phyloP scores from a whole-genome alignment of 768 basidiomycete genomes.

The Daedalea quercina region DNA sequence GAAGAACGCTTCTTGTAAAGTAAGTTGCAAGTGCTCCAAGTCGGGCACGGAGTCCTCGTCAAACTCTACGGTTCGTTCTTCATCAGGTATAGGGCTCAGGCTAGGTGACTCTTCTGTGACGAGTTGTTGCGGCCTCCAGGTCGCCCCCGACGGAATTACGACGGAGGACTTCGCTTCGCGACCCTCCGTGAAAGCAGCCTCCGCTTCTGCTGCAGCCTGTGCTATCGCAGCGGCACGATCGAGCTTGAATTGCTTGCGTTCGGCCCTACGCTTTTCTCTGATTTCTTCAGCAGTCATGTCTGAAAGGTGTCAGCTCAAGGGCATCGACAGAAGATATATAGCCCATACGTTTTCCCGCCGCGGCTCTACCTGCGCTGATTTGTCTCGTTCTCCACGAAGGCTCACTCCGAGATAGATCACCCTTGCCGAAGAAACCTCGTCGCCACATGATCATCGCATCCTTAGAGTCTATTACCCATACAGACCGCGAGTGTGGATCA shows the following conservation, averaged over 20 bases:
- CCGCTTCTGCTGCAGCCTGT: slow-evolving; percentile 72
- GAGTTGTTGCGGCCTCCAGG: slow-evolving; percentile 54
- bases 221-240: slow-evolving; percentile 89
- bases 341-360: slow-evolving; percentile 47
- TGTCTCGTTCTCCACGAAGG: slow-evolving; percentile 88
- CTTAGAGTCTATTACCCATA: slow-evolving; percentile 68
- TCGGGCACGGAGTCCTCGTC: slow-evolving; percentile 54
- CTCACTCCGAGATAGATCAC: slow-evolving; percentile 89
- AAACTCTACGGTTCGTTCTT: slow-evolving; percentile 21
- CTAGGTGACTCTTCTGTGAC: slow-evolving; percentile 14
- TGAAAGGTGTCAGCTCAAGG: not conserved
- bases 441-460: slow-evolving; percentile 76
- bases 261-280: slow-evolving; percentile 78
- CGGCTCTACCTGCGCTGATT: slow-evolving; percentile 49
- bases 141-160: slow-evolving; percentile 73
- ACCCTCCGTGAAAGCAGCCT: slow-evolving; percentile 67
- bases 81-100: slow-evolving; percentile 22
- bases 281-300: slow-evolving; percentile 83
- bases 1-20: slow-evolving; percentile 86
- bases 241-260: slow-evolving; percentile 88
- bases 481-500: slow-evolving; percentile 75
- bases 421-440: slow-evolving; percentile 96
- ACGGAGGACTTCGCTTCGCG: slow-evolving; percentile 55
- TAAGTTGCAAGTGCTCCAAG: slow-evolving; percentile 87
- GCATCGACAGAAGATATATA: not conserved